phyloP scores from a whole-genome alignment of 1,284 basidiomycete species.

The Sporisorium sorghi region DNA sequence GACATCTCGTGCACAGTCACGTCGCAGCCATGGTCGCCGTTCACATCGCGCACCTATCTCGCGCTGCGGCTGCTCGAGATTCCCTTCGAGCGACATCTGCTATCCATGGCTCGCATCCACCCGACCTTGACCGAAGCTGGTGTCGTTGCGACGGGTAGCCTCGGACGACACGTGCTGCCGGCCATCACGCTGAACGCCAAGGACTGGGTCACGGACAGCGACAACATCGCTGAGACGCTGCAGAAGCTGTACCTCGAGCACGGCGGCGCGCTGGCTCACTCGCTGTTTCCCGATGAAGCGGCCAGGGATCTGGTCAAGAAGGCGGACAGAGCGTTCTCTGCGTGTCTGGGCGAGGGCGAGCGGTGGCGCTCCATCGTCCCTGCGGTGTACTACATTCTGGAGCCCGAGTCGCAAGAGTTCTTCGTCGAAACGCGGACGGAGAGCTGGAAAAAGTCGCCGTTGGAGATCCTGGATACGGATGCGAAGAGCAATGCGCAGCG shows the following conservation, averaged over 20 bases:
- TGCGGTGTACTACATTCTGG: constrained; percentile 21
- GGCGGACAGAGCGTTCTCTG: not conserved
- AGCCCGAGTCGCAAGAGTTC: constrained; percentile 27
- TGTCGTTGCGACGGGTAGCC: not conserved
- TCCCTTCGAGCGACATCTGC: constrained; percentile 17
- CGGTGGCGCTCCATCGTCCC: constrained; percentile 30
- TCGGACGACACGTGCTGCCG: constrained; percentile 16
- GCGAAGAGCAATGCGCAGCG: constrained; percentile 13
- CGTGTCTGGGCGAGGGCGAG: constrained; percentile 2
- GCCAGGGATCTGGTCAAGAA: constrained; percentile 1
- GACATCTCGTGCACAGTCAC: constrained; percentile 32
- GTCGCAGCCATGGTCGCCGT: constrained; percentile 37
- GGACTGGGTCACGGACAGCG: constrained; percentile 29
- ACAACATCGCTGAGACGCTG: constrained; percentile 20
- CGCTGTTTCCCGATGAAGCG: constrained; percentile 24
- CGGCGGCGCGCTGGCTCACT: constrained; percentile 12
- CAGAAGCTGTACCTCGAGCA: constrained; percentile 27
- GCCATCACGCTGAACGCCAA: constrained; percentile 29
- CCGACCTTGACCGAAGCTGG: constrained; percentile 8
- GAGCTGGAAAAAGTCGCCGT: constrained; percentile 23
- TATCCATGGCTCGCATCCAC: constrained; percentile 26
- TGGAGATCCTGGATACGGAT: constrained; percentile 22
- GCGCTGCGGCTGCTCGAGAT: constrained; percentile 34
- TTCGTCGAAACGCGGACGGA: constrained; percentile 14
- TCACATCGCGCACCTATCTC: constrained; percentile 33